These are phyloP conservation scores for Zizania palustris DNA, from an alignment of 202 grass and related monocot genomes.

Conservation along the genomic window DNA sequence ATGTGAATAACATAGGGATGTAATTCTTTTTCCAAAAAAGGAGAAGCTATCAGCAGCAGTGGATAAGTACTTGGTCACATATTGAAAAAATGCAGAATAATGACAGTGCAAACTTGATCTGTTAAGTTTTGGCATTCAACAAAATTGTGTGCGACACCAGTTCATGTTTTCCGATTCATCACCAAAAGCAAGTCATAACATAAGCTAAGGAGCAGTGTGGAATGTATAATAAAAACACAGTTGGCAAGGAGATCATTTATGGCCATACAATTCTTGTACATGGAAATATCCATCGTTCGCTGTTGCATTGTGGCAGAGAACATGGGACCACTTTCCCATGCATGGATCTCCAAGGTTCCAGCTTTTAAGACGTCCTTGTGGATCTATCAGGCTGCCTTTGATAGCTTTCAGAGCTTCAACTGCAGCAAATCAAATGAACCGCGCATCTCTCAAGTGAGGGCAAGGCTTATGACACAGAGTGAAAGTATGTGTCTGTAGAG, in stretches of 20 bases:
- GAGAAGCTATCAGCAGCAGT: not conserved
- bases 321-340: slow-evolving; percentile 65
- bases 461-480: slow-evolving; percentile 25
- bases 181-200: slow-evolving; percentile 18
- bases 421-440: slow-evolving; percentile 45
- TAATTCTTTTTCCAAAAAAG: slow-evolving; percentile 13
- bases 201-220: not conserved
- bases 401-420: slow-evolving; percentile 75
- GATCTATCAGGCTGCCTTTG: slow-evolving; percentile 64
- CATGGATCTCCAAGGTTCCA: slow-evolving; percentile 92
- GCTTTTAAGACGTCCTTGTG: slow-evolving; percentile 41
- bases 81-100: not conserved
- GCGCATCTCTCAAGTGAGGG: not conserved
- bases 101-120: slow-evolving; percentile 19
- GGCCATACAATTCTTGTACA: slow-evolving; percentile 80
- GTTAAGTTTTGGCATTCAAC: slow-evolving; percentile 21
- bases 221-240: slow-evolving; percentile 24
- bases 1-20: not conserved
- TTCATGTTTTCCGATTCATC: not conserved
- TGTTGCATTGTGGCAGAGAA: slow-evolving; percentile 71
- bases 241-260: slow-evolving; percentile 42
- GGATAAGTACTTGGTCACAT: not conserved
- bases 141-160: not conserved
- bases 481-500: slow-evolving; percentile 12
- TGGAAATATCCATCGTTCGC: slow-evolving; percentile 72